phyloP scores from a whole-genome alignment of 495 filamentous ascomycete genomes.

The Margaritispora aquatica region DNA sequence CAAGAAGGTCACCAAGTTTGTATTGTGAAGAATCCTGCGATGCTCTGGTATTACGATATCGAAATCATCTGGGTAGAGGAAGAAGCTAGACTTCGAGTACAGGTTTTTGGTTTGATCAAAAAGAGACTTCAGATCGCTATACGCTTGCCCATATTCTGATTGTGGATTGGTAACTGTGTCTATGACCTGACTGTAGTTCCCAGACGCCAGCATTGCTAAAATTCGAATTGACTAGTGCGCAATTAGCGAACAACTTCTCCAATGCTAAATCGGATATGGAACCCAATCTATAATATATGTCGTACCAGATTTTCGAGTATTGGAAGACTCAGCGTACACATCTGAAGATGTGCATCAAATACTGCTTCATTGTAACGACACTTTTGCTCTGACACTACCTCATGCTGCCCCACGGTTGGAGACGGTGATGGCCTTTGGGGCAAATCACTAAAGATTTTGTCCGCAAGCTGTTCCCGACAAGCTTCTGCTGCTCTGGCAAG shows the following conservation, averaged over 20 bases:
- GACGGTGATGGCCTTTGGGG: neutral
- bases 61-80: slow-evolving; percentile 66
- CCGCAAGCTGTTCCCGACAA: too few species aligned
- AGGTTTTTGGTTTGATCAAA: slow-evolving; percentile 78
- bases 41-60: slow-evolving; percentile 62
- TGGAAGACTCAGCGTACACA: slow-evolving; percentile 63
- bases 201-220: slow-evolving; percentile 60
- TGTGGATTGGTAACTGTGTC: slow-evolving; percentile 65
- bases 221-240: slow-evolving; percentile 62
- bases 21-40: slow-evolving; percentile 71
- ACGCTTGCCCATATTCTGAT: slow-evolving; percentile 75
- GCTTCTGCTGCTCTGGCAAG: slow-evolving; percentile 18
- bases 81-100: slow-evolving; percentile 63
- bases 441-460: too few species aligned
- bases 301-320: slow-evolving; percentile 68
- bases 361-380: neutral
- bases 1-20: slow-evolving; percentile 82
- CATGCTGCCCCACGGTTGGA: neutral
- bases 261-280: neutral
- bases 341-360: slow-evolving; percentile 33
- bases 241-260: neutral
- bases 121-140: slow-evolving; percentile 67
- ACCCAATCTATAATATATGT: neutral
- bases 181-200: slow-evolving; percentile 65
- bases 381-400: neutral